phyloP scores from a whole-genome alignment of 257 asterid genomes.

The Solanum pinnatisectum region DNA sequence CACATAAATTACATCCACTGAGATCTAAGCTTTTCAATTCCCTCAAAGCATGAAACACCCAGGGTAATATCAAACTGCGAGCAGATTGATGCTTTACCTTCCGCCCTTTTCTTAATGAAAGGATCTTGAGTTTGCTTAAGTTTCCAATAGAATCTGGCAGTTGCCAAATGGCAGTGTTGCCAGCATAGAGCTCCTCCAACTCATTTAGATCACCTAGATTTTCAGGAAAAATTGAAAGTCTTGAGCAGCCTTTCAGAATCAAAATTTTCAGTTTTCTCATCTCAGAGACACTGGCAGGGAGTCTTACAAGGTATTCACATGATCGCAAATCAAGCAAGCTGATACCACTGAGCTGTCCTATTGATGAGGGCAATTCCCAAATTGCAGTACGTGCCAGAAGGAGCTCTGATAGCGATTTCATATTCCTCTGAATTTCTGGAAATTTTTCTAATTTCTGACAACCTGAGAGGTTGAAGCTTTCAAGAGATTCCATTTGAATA shows the following conservation, averaged over 20 bases:
- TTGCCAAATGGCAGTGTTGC: background rate
- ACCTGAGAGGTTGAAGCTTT: background rate
- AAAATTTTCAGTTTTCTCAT: background rate
- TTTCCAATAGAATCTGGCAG: background rate
- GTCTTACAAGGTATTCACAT: background rate
- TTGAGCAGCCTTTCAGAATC: background rate
- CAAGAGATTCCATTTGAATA: background rate
- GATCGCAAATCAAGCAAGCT: background rate
- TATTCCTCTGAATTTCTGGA: background rate
- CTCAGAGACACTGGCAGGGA: background rate
- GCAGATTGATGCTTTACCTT: background rate
- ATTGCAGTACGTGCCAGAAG: background rate
- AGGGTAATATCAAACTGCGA: background rate
- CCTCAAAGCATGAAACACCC: background rate
- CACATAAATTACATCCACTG: background rate
- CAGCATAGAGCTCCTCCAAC: background rate
- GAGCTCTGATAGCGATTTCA: background rate
- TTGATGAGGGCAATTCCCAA: background rate
- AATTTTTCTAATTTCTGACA: background rate
- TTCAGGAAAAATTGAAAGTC: background rate
- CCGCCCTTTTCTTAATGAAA: background rate
- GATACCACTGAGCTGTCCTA: background rate
- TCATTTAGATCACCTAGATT: background rate
- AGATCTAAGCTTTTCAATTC: background rate
- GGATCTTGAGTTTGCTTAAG: background rate